Evolutionary conservation across 2,329 filamentous ascomycete species (phyloP), one percentile per base, ranked within the genome.

Genomic region (Cyphellophora europaea): DNA sequence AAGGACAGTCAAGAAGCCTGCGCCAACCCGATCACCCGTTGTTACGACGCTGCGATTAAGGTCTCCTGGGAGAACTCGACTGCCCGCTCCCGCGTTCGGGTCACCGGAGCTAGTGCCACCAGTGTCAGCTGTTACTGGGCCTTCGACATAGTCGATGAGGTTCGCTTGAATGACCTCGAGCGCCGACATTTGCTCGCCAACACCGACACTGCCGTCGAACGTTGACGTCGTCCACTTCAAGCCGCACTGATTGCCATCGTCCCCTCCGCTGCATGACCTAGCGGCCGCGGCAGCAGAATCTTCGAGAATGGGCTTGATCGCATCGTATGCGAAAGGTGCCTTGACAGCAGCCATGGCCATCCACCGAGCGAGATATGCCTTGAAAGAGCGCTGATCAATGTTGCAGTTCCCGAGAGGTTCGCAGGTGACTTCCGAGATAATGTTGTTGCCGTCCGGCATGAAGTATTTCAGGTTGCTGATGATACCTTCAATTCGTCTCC

Each of bases 311-410:
- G 69, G 64, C 49, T 71, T 62, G 35, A 80, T 61, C 6, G 53
- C 49, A 21, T 66, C 55, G 41, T 59, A 56, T 3, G 71, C 71
- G 47, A 67, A 76, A 0, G 75, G 74, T 0, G 72, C 74, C 38
- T 77, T 59, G 45, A 77, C 69, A 1, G 66, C 67, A 4, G 72
- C 66, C 3, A 67, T 62, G 11, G 71, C 73, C 58, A 67, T 63
- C 67, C 74, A 82, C 25, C 77, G 71, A 0, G 69, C 60, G 5
- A 80, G 62, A 49, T 77, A 80, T 8, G 74, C 74, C 55, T 81
- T 82, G 65, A 81, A 82, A 1, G 69, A 71, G 30, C 65, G 68
- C 54, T 79, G 74, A 43, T 81, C 76, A n/a, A 69, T 62, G 53
- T 78, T 72, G 57, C 77, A 80, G 11, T 56, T 65, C 43, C 61